Base-by-base conservation (phyloP, 2,329 filamentous ascomycete species). In the Fusarium anguioides region DNA sequence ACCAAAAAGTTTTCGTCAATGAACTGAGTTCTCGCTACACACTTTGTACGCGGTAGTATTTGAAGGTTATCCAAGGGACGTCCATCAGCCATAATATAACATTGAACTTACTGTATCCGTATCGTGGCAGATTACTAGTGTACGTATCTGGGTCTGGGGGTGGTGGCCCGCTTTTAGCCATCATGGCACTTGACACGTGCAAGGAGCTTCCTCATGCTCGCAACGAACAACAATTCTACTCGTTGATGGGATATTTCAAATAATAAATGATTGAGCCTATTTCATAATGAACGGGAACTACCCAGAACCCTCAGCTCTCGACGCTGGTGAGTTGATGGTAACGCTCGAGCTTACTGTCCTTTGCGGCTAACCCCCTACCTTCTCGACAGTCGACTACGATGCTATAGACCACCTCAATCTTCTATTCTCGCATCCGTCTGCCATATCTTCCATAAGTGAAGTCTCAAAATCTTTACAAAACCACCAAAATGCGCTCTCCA, bases 401-500 rank as follows among this genome's bases (percentile, higher is more conserved):
- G 94, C 96, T 52, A 91, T 98, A 77, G 87, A 93, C 72, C 94
- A 99, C 80, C 86, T 99, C 56, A 98, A 99, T 82, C 85, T 91
- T 65, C 90, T 99, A 74, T 99, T 99, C 83, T 90, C 93, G 48
- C 93, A 97, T 74, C 92, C 95, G 1, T 92, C 93, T 33, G 90
- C 94, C 63, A 88, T 98, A 63, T 87, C 89, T 37, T 92, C 93
- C 52, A 89, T 97, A 66, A 83, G 86, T 45, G 84, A 86, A 65
- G 92, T 96, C 48, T 92, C 91, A n/a, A 81, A 87, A 52, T 88
- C 88, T 44, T 88, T 99, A 53, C 86, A 87, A 71, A 82, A 81
- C 62, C 92, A 94, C 77, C 91, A 96, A 80, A 83, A 96, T 90
- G 92, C 90, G 64, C 87, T 99, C 72, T 91, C 94, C 72, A 81